Percentiles rank a stretch among this genome's conserved stretches.
These are phyloP conservation scores for Amniculicola lignicola DNA, from an alignment of 495 filamentous ascomycete species.

Conservation along the genomic window DNA sequence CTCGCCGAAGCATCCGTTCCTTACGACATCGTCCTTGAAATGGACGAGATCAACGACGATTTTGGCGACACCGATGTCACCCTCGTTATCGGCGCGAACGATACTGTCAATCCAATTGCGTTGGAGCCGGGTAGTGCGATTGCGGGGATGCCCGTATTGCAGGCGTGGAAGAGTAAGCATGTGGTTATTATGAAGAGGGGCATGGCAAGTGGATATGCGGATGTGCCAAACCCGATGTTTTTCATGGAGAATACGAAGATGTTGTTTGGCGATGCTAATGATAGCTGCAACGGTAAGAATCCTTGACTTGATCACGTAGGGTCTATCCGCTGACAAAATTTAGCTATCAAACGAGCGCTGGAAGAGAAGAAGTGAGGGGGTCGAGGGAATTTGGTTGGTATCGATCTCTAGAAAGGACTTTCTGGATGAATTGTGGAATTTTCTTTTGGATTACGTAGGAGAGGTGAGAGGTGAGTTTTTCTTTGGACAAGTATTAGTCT, in stretches of 20 bases:
- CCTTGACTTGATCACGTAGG: not conserved
- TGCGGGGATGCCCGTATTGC: constrained; percentile 80
- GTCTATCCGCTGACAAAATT: not conserved
- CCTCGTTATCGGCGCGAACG: constrained; percentile 80
- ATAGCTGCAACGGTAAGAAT: constrained; percentile 66
- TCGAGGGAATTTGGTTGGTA: too few relatives aligned
- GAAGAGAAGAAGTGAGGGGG: constrained; percentile 29
- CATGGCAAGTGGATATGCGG: constrained; percentile 78
- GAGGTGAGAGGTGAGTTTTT: too few relatives aligned
- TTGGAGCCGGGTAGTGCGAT: constrained; percentile 74
- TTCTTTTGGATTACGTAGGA: too few relatives aligned
- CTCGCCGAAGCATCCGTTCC: constrained; percentile 78
- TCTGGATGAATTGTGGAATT: too few relatives aligned
- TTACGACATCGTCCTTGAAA: constrained; percentile 68
- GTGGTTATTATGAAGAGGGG: constrained; percentile 83
- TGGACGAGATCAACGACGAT: constrained; percentile 90
- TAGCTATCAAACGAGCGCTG: constrained; percentile 34
- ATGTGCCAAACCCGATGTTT: constrained; percentile 86
- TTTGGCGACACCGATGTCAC: constrained; percentile 79
- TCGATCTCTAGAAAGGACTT: too few relatives aligned
- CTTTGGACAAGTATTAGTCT: too few relatives aligned
- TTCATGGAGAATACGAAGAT: constrained; percentile 79
- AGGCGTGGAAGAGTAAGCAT: constrained; percentile 88
- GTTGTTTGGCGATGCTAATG: constrained; percentile 81
- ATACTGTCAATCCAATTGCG: constrained; percentile 82